These are phyloP conservation scores for Cladosporium sp. DNA, from an alignment of 2,329 filamentous ascomycete genomes.

Conservation along the genomic window DNA sequence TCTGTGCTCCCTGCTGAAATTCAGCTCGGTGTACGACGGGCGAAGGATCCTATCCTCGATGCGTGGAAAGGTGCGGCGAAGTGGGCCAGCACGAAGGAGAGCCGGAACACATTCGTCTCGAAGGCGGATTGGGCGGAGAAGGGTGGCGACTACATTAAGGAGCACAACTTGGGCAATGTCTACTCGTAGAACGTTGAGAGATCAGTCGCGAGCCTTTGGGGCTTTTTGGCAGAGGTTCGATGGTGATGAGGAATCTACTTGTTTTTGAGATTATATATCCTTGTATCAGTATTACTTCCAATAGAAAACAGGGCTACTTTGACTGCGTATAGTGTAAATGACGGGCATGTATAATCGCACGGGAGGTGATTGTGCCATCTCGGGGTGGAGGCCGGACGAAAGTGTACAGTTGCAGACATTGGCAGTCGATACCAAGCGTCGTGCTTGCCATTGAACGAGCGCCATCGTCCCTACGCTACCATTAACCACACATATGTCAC, in stretches of 20 bases:
- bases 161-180: constrained; percentile 47
- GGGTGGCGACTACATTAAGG: constrained; percentile 88
- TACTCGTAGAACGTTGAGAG: constrained; percentile 7
- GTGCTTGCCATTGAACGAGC: not conserved
- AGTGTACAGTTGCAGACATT: not conserved
- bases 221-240: not conserved
- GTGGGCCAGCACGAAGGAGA: constrained; percentile 69
- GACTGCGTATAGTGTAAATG: not conserved
- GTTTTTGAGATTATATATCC: not conserved
- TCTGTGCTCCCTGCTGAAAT: constrained; percentile 71
- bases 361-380: not conserved
- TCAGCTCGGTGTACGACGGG: constrained; percentile 69
- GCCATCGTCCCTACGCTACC: not conserved
- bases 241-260: not conserved
- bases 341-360: not conserved
- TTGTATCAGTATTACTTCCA: not conserved
- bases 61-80: constrained; percentile 90
- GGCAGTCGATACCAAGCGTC: not conserved
- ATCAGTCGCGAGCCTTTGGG: not conserved
- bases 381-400: not conserved
- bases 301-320: not conserved
- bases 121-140: constrained; percentile 88
- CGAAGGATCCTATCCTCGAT: constrained; percentile 76
- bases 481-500: not conserved
- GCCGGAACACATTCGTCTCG: constrained; percentile 67